Evolutionary conservation across 805 yeast genomes (phyloP).

Genomic region (Cyberlindnera maclurae): DNA sequence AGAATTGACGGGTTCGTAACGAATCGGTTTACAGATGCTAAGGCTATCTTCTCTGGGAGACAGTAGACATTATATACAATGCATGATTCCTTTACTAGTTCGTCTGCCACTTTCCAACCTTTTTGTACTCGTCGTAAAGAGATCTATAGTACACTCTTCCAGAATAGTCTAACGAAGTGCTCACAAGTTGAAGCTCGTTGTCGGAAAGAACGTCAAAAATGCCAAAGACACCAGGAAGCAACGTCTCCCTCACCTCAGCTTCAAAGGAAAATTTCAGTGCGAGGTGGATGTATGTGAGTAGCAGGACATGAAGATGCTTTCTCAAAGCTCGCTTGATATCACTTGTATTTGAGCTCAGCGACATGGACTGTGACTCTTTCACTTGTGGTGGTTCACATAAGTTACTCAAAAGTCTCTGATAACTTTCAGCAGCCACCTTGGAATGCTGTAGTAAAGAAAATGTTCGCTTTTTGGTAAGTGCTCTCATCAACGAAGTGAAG

Average conservation of each 20-base stretch:
- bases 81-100: conserved; percentile 4
- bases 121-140: conserved; percentile 66
- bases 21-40: neutral
- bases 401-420: conserved; percentile 52
- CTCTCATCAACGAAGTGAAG: conserved; percentile 43
- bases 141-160: conserved; percentile 63
- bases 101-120: conserved; percentile 66
- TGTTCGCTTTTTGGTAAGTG: conserved; percentile 28
- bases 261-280: conserved; percentile 45
- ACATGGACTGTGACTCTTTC: conserved; percentile 23
- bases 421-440: conserved; percentile 37
- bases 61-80: neutral
- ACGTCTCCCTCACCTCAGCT: conserved; percentile 36
- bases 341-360: conserved; percentile 48
- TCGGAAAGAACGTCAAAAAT: conserved; percentile 65
- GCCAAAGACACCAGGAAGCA: conserved; percentile 51
- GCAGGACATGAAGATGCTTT: conserved; percentile 50
- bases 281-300: conserved; percentile 50
- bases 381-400: conserved; percentile 61
- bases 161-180: conserved; percentile 57
- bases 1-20: conserved; percentile 5
- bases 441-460: conserved; percentile 14
- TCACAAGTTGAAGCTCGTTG: conserved; percentile 56
- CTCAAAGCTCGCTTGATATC: conserved; percentile 54
- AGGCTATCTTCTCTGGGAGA: neutral